Conservation (phyloP, 345 rosid species). For the Eucalyptus erythrocorys region DNA sequence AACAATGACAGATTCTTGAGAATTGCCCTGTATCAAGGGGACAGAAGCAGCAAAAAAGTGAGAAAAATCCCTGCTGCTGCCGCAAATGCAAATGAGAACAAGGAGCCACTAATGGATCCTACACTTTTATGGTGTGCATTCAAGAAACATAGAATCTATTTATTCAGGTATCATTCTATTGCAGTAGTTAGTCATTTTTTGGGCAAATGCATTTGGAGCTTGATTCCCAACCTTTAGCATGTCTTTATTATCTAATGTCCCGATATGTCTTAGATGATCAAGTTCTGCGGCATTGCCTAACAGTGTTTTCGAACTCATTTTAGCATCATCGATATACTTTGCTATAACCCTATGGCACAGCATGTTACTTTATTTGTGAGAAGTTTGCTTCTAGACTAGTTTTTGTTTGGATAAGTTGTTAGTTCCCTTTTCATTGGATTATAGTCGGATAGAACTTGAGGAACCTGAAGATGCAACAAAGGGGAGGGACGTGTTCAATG, state of each 20-base stretch:
- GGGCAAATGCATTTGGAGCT: not conserved
- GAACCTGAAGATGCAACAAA: constrained; percentile 95
- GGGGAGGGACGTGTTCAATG: constrained; percentile 93
- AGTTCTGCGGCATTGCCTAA: not conserved
- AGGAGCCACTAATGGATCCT: too few species aligned
- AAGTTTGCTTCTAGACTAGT: not conserved
- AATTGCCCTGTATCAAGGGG: too few species aligned
- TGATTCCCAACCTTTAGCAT: not conserved
- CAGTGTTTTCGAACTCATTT: not conserved
- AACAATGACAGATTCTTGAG: too few species aligned
- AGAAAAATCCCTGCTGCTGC: too few species aligned
- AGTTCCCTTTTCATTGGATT: not conserved
- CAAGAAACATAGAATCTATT: constrained; percentile 87
- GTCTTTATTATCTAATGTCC: not conserved
- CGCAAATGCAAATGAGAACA: too few species aligned
- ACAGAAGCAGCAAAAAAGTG: too few species aligned
- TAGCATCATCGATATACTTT: not conserved
- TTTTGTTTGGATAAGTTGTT: not conserved
- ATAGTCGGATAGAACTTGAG: constrained; percentile 91
- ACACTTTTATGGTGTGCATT: constrained; percentile 88
- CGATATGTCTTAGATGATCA: not conserved
- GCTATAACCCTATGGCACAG: not conserved
- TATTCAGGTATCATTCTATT: constrained; percentile 53
- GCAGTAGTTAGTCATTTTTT: not conserved
- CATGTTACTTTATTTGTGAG: not conserved